Conservation (phyloP, 805 yeast species). For the Yamadazyma takamatsuzukensis region DNA sequence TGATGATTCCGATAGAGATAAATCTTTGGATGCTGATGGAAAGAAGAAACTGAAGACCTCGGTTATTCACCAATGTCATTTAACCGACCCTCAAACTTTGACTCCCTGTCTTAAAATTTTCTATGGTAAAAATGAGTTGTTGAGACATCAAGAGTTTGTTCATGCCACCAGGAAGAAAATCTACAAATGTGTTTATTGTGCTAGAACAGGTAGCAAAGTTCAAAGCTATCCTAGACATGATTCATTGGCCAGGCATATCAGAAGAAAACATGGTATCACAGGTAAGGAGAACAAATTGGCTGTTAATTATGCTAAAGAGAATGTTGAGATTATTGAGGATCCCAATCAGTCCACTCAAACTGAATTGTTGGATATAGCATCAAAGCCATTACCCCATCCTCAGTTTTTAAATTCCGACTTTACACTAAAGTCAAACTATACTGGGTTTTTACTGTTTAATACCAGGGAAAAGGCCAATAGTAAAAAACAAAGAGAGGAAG, state of each 20-base stretch:
- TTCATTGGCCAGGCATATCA: constrained; percentile 40
- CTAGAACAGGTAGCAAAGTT: constrained; percentile 27
- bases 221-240: constrained; percentile 44
- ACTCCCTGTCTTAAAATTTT: constrained; percentile 37
- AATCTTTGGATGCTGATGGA: too few species aligned
- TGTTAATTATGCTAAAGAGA: constrained; percentile 40
- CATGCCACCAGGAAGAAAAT: constrained; percentile 43
- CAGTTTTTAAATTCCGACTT: constrained; percentile 27
- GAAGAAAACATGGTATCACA: constrained; percentile 42
- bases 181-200: constrained; percentile 39
- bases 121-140: constrained; percentile 41
- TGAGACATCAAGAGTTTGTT: constrained; percentile 44
- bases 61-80: constrained; percentile 40
- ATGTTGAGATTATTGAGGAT: constrained; percentile 37
- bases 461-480: constrained; percentile 10
- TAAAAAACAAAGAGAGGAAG: neutral
- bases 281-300: constrained; percentile 44
- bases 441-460: constrained; percentile 29
- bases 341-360: constrained; percentile 9
- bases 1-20: too few species aligned
- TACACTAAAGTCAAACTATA: constrained; percentile 25
- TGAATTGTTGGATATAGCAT: constrained; percentile 10
- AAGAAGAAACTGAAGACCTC: constrained; percentile 5
- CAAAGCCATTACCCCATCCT: constrained; percentile 28
- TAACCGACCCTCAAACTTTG: constrained; percentile 28